Conservation (phyloP, 2,329 filamentous ascomycete genomes). For the Ophiostoma ulmi region DNA sequence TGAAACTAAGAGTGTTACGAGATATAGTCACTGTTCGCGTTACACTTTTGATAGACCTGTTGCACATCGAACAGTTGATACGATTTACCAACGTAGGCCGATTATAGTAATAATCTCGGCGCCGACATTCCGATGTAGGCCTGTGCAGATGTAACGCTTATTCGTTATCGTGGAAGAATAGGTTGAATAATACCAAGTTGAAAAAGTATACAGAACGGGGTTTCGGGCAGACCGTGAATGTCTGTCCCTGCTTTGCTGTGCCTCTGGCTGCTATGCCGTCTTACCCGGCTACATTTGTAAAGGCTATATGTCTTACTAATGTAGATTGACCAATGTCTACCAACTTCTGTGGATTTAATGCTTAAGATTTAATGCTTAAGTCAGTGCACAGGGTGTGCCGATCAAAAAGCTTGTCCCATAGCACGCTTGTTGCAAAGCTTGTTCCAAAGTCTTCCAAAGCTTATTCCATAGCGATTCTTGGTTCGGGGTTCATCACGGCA, state of each 20-base stretch:
- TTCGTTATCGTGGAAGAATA: too few species aligned
- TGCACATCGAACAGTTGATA: too few species aligned
- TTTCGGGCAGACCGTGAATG: background rate
- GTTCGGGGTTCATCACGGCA: background rate
- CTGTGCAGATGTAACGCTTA: background rate
- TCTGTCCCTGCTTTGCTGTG: background rate
- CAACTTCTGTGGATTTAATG: background rate
- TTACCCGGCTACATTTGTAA: background rate
- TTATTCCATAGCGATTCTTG: background rate
- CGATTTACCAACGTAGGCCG: background rate
- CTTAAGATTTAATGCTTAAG: background rate
- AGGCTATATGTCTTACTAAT: background rate
- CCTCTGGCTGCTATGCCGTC: background rate
- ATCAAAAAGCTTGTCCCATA: background rate
- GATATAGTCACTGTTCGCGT: background rate
- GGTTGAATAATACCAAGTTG: background rate
- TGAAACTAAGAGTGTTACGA: background rate
- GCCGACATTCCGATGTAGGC: background rate
- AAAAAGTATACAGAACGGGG: background rate
- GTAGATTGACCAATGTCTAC: background rate
- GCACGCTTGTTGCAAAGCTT: background rate
- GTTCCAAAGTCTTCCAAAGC: background rate
- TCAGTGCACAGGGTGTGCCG: background rate
- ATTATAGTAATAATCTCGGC: background rate
- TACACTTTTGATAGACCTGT: background rate